Base-by-base conservation (phyloP, 73 alveolate genomes). In the Paramecium biaurelia region DNA sequence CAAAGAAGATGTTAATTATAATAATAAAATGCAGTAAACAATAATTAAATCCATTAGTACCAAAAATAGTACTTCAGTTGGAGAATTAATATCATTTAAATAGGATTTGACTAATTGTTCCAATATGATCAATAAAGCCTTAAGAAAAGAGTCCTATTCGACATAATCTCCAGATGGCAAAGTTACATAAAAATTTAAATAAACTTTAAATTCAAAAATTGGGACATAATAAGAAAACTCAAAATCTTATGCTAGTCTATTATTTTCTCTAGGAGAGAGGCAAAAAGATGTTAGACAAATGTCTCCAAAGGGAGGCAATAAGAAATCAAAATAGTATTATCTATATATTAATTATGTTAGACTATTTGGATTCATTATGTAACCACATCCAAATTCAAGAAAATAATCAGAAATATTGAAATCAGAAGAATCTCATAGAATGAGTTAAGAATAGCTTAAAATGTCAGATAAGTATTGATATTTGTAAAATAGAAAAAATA, bases 141-240 rank as follows among this genome's bases (percentile, higher is more conserved):
- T 74, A 10, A 74, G 87, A 74, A 74, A 74, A 21, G 87, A 74
- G 20, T 74, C 87, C 38, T 41, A 74, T 37, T 74, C 87, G 18
- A 74, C 87, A 14, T 41, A 74, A 18, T 74, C 87, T 37, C 87
- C 87, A n/a, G 87, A 74, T 74, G 59, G 23, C 57, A 74, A 74
- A 23, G 87, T 41, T 15, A 41, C 87, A 11, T 37, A 74, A 1
- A 74, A 74, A 74, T 74, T 74, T 18, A 74, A 41, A 37, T 24
- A 74, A 37, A 74, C 87, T 21, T 20, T 74, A 74, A 74, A 74
- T 74, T 15, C 87, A 15, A 74, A 74, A 74, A 37, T 74, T 15
- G 57, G 37, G 23, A 74, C 37, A 35, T 24, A 37, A 15, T 41
- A 34, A 37, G 87, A 74, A 32, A 74, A 74, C 9, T 21, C 57